Conservation (phyloP, 805 yeast genomes). For the Teunomyces barrocoloradensis region DNA sequence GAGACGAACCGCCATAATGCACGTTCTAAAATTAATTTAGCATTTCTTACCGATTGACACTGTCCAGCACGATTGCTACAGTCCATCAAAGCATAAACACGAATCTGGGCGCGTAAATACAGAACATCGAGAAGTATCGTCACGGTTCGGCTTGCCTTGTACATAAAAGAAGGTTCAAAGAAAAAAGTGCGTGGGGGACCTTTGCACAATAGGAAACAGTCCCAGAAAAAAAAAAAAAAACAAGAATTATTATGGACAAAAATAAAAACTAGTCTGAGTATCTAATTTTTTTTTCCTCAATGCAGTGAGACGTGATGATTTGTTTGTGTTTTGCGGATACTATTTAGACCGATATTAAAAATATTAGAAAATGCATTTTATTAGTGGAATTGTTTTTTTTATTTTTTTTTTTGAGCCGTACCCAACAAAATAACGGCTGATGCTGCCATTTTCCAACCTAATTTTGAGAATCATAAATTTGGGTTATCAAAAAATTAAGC, state of each 20-base stretch:
- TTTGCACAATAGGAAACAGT: neutral
- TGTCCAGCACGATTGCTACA: neutral
- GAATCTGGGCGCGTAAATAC: neutral
- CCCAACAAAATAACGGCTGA: neutral
- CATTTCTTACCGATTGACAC: neutral
- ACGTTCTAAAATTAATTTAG: neutral
- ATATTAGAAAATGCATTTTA: neutral
- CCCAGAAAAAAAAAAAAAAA: neutral
- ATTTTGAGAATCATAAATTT: neutral
- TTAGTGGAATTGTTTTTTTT: too few species aligned
- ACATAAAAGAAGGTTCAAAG: neutral
- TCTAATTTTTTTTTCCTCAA: neutral
- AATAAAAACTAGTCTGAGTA: too few species aligned
- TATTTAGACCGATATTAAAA: neutral
- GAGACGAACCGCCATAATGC: neutral
- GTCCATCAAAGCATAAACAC: neutral
- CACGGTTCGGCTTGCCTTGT: neutral
- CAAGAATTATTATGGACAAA: neutral
- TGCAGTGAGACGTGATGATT: neutral
- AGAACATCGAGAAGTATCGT: neutral
- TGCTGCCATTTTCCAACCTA: neutral
- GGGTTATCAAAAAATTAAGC: neutral
- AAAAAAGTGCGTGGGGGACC: neutral
- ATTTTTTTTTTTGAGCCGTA: neutral
- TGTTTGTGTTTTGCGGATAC: neutral